These are phyloP conservation scores for Entomortierella lignicola DNA, from an alignment of 192 early-diverging fungal genomes.

Conservation along the genomic window DNA sequence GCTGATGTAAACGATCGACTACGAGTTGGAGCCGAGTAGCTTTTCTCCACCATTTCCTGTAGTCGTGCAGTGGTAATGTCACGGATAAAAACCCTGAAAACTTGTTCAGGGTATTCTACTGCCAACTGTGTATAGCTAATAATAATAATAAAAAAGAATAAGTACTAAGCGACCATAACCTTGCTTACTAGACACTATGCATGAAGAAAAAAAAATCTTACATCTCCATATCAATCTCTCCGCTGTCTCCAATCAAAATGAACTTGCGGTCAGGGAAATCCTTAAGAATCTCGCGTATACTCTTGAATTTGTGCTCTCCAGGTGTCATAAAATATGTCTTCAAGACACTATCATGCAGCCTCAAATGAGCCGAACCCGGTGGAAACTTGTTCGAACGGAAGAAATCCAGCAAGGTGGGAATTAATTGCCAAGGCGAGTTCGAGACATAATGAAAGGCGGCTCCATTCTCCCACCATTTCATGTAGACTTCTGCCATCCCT, in stretches of 20 bases:
- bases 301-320: slow-evolving; percentile 19
- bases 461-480: slow-evolving; percentile 63
- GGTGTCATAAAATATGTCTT: slow-evolving; percentile 53
- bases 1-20: slow-evolving; percentile 26
- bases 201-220: slow-evolving; percentile 48
- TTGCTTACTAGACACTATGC: not conserved
- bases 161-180: not conserved
- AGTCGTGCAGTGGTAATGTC: slow-evolving; percentile 65
- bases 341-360: slow-evolving; percentile 59
- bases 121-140: slow-evolving; percentile 72
- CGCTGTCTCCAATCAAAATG: slow-evolving; percentile 91
- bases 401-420: slow-evolving; percentile 80
- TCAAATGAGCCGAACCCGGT: slow-evolving; percentile 76
- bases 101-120: slow-evolving; percentile 67
- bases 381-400: slow-evolving; percentile 81
- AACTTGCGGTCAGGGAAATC: slow-evolving; percentile 87
- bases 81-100: slow-evolving; percentile 88
- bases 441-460: slow-evolving; percentile 91
- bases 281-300: slow-evolving; percentile 46
- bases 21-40: not conserved
- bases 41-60: slow-evolving; percentile 15
- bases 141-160: not conserved
- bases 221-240: slow-evolving; percentile 90
- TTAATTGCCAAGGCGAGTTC: slow-evolving; percentile 90
- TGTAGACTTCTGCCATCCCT: slow-evolving; percentile 86